Evolutionary conservation across 1,284 basidiomycete genomes (phyloP).

Genomic region (Puccinia sorghi): DNA sequence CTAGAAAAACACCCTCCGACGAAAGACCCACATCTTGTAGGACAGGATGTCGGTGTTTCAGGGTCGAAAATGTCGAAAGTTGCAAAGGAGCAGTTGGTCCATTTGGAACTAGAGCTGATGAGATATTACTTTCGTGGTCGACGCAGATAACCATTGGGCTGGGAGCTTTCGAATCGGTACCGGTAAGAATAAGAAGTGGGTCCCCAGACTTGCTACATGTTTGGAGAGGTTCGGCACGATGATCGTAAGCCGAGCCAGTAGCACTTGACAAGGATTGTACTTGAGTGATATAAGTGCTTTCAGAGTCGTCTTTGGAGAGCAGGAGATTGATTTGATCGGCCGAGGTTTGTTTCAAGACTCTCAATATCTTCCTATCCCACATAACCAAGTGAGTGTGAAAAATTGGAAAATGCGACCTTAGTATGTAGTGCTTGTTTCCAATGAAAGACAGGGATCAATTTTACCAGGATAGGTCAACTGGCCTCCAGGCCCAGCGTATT

Average conservation of each 20-base stretch:
- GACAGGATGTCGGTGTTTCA: constrained; percentile 15
- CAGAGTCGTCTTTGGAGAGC: constrained; percentile 2
- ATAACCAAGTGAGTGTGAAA: not conserved
- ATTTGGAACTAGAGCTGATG: constrained; percentile 22
- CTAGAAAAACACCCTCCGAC: constrained; percentile 26
- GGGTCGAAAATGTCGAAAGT: constrained; percentile 15
- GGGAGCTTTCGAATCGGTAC: not conserved
- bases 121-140: constrained; percentile 19
- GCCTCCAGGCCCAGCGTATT: constrained; percentile 38
- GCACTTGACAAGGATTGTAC: constrained; percentile 31
- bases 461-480: constrained; percentile 23
- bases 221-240: constrained; percentile 16
- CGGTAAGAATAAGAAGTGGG: constrained; percentile 22
- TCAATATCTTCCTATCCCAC: constrained; percentile 17
- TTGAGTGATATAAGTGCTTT: constrained; percentile 31
- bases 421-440: not conserved
- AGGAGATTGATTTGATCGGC: constrained; percentile 34
- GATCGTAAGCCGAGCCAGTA: constrained; percentile 23
- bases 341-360: constrained; percentile 9
- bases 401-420: not conserved
- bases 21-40: constrained; percentile 24
- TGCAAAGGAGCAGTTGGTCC: constrained; percentile 12
- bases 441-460: not conserved
- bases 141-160: constrained; percentile 29
- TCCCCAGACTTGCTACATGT: constrained; percentile 20